A percentile compares a stretch with the other conserved stretches of the same genome.
phyloP scores from a whole-genome alignment of 805 yeast genomes.

The Grigorovia jiainica region DNA sequence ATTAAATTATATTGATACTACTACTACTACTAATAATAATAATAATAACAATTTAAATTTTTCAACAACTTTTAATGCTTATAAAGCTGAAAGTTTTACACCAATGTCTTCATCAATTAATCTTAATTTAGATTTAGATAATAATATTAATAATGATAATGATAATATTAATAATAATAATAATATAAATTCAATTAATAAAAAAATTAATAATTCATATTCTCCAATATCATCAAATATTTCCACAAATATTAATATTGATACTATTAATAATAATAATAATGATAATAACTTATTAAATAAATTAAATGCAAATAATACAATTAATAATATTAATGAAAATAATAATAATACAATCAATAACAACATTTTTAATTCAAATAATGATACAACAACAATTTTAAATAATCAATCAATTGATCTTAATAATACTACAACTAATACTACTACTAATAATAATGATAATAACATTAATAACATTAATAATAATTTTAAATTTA shows the following conservation, averaged over 20 bases:
- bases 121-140: neutral
- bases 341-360: no score
- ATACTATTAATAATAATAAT: neutral
- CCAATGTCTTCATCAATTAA: conserved; percentile 21
- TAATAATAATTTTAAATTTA: conserved; percentile 6
- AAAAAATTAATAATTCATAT: neutral
- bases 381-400: neutral
- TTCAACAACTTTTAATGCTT: conserved; percentile 26
- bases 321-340: neutral
- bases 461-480: neutral
- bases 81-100: conserved; percentile 22
- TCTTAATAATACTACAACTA: neutral
- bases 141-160: neutral
- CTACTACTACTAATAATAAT: neutral
- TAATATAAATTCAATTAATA: neutral
- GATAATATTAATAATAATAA: conserved; percentile 1
- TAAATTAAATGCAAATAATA: neutral
- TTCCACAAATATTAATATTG: neutral
- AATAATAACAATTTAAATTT: conserved; percentile 2
- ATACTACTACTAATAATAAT: neutral
- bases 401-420: neutral
- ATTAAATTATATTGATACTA: neutral
- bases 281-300: neutral
- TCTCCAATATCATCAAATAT: neutral
- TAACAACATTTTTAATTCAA: neutral